Evolutionary conservation across 805 yeast genomes (phyloP).

Genomic region (Suhomyces sp.): DNA sequence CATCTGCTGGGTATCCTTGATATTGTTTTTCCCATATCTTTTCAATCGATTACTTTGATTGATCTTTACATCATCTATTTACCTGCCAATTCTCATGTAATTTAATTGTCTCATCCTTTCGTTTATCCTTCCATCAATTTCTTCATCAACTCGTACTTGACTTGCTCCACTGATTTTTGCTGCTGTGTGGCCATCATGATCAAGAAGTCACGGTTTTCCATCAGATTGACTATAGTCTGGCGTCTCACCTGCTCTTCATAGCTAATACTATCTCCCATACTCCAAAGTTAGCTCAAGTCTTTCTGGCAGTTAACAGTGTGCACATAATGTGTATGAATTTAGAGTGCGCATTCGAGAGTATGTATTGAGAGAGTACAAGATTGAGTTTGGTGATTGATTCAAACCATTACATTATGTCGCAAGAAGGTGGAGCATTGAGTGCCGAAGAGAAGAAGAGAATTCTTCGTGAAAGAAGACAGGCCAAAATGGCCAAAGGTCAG

Average conservation of each 20-base stretch:
- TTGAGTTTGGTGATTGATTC: neutral
- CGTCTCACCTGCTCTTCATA: constrained; percentile 16
- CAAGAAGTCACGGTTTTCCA: constrained; percentile 38
- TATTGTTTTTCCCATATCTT: no score
- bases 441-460: constrained; percentile 59
- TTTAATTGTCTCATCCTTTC: no score
- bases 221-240: constrained; percentile 36
- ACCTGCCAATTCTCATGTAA: no score
- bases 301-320: no score
- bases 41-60: no score
- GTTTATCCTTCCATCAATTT: constrained; percentile 17
- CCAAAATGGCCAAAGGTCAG: constrained; percentile 56
- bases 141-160: constrained; percentile 37
- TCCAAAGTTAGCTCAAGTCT: no score
- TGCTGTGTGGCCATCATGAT: constrained; percentile 40
- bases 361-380: neutral
- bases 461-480: constrained; percentile 62
- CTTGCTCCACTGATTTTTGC: constrained; percentile 42
- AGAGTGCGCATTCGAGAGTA: no score
- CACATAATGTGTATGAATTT: no score
- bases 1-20: no score
- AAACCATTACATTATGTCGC: neutral
- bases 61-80: no score
- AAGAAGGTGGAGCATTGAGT: constrained; percentile 18
- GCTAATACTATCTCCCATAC: constrained; percentile 4